Conservation (phyloP, 2,329 filamentous ascomycete genomes). For the Cadophora malorum region DNA sequence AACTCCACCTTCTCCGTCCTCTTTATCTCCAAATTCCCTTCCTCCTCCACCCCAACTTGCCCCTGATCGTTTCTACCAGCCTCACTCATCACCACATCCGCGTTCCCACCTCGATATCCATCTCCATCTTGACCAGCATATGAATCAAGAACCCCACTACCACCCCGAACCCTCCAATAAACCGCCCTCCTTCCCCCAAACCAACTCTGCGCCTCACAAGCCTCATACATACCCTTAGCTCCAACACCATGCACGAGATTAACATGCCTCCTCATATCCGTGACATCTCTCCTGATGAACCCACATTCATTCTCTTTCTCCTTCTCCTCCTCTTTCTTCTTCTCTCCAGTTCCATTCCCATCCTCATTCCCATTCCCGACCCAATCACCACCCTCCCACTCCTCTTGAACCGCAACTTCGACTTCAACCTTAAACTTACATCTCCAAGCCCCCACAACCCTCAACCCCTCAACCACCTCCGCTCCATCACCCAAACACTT, state of each 20-base stretch:
- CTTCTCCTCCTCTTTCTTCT: background rate
- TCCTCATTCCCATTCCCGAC: too few relatives aligned
- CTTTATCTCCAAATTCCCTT: background rate
- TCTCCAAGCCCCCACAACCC: slow-evolving; percentile 31
- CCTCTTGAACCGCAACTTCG: background rate
- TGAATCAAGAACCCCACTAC: too few relatives aligned
- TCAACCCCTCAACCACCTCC: slow-evolving; percentile 24
- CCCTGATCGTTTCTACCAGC: background rate
- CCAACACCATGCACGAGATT: slow-evolving; percentile 31
- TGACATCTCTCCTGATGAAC: slow-evolving; percentile 33
- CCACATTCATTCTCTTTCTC: slow-evolving; percentile 22
- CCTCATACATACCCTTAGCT: slow-evolving; percentile 28
- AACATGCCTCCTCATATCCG: slow-evolving; percentile 35
- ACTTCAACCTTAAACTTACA: slow-evolving; percentile 19
- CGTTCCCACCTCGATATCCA: background rate
- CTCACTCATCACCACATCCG: background rate
- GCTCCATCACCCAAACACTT: slow-evolving; percentile 20
- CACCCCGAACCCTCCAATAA: slow-evolving; percentile 30
- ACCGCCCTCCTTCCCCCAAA: slow-evolving; percentile 33
- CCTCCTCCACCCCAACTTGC: background rate
- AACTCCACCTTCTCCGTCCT: background rate
- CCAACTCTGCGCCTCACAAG: slow-evolving; percentile 34
- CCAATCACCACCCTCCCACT: background rate
- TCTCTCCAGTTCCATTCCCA: background rate
- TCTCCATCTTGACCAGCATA: too few relatives aligned